A percentile compares a stretch with the other conserved stretches of the same genome.
These are phyloP conservation scores for Zymoseptoria passerinii DNA, from an alignment of 2,329 filamentous ascomycete species.

Conservation along the genomic window DNA sequence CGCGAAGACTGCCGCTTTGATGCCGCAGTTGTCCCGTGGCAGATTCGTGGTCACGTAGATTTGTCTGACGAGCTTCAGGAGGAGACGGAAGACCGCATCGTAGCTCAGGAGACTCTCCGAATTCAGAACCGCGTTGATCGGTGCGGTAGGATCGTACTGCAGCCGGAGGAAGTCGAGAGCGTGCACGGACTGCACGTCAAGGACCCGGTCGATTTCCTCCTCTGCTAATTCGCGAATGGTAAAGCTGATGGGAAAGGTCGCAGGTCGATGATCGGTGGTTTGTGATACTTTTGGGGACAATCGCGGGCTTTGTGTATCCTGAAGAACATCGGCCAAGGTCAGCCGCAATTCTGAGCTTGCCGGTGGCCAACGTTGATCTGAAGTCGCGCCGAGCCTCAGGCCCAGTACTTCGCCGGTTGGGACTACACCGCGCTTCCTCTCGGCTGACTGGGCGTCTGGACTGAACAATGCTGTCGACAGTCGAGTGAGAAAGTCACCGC, in stretches of 20 bases:
- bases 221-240: conserved; percentile 71
- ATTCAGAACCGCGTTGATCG: conserved; percentile 67
- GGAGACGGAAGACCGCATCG: conserved; percentile 71
- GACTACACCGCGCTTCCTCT: conserved; percentile 61
- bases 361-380: conserved; percentile 69
- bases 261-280: conserved; percentile 45
- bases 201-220: conserved; percentile 72
- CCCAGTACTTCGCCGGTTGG: conserved; percentile 68
- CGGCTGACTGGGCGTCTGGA: conserved; percentile 69
- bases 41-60: conserved; percentile 44
- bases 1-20: conserved; percentile 43
- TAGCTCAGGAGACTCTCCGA: conserved; percentile 65
- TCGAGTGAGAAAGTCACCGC: conserved; percentile 72
- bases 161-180: conserved; percentile 89
- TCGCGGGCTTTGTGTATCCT: conserved; percentile 43
- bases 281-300: not conserved
- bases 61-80: conserved; percentile 71
- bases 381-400: conserved; percentile 68
- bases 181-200: conserved; percentile 73
- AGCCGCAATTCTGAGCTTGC: conserved; percentile 88
- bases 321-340: conserved; percentile 73
- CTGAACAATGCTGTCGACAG: conserved; percentile 80
- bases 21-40: not conserved
- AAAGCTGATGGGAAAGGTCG: conserved; percentile 46
- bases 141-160: conserved; percentile 68